Conservation (phyloP, 1,139 yeast genomes). For the Scheffersomyces illinoinensis region DNA sequence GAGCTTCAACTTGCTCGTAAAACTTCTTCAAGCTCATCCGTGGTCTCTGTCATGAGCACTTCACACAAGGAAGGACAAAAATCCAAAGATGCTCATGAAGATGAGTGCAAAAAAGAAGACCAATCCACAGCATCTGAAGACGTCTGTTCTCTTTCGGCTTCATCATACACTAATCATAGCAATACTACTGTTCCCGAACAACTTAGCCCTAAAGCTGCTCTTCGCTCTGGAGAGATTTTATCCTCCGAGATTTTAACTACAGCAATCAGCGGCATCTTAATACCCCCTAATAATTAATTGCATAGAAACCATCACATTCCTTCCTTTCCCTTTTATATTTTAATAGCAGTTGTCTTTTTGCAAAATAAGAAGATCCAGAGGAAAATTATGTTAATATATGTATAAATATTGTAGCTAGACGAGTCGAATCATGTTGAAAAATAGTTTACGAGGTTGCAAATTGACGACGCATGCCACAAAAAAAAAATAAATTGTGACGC, state of each 20-base stretch:
- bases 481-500: not conserved
- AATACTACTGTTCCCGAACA: slow-evolving; percentile 20
- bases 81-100: not conserved
- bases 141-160: slow-evolving; percentile 4
- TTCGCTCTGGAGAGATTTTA: not conserved
- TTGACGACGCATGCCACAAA: not conserved
- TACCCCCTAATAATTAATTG: not conserved
- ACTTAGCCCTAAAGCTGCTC: not conserved
- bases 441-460: not conserved
- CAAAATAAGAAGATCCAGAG: not conserved
- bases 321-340: not conserved
- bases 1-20: slow-evolving; percentile 7
- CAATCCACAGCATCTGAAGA: not conserved
- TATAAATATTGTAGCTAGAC: not conserved
- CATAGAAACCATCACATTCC: not conserved
- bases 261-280: not conserved
- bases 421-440: not conserved
- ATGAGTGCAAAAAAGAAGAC: slow-evolving; percentile 1
- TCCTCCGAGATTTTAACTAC: not conserved
- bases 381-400: not conserved
- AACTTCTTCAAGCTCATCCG: slow-evolving; percentile 7
- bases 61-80: slow-evolving; percentile 5
- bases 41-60: slow-evolving; percentile 24
- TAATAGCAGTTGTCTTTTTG: not conserved
- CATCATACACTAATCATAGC: slow-evolving; percentile 10